Conservation (phyloP, 2,329 filamentous ascomycete species). For the Curvularia sp. region DNA sequence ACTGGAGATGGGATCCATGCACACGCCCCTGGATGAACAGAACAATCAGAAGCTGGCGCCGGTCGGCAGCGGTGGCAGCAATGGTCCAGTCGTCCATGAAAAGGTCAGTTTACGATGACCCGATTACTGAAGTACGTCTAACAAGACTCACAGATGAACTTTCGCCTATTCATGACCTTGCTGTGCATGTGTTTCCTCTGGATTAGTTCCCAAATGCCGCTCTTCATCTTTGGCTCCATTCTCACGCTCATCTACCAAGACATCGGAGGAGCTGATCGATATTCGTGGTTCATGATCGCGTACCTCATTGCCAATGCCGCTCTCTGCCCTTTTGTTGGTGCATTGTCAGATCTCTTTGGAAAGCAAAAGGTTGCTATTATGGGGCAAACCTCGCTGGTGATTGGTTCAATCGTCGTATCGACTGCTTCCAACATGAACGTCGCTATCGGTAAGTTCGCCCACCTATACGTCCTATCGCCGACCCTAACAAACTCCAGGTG, state of each 20-base stretch:
- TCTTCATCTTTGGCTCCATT: slow-evolving; percentile 57
- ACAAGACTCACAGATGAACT: slow-evolving; percentile 27
- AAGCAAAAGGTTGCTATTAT: slow-evolving; percentile 43
- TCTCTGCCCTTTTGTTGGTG: slow-evolving; percentile 69
- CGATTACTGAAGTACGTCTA: neutral
- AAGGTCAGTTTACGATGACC: slow-evolving; percentile 21
- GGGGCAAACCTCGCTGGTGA: slow-evolving; percentile 46
- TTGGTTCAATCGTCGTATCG: slow-evolving; percentile 45
- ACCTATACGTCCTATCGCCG: neutral
- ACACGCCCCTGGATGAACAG: slow-evolving; percentile 27
- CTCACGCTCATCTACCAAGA: slow-evolving; percentile 63
- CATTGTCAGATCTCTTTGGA: slow-evolving; percentile 46
- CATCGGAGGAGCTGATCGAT: slow-evolving; percentile 66
- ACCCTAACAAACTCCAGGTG: slow-evolving; percentile 26
- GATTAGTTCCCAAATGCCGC: slow-evolving; percentile 67
- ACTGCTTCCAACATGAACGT: slow-evolving; percentile 44
- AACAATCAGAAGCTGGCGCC: slow-evolving; percentile 28
- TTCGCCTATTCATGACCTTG: slow-evolving; percentile 62
- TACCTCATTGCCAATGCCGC: slow-evolving; percentile 65
- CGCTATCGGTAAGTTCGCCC: slow-evolving; percentile 33
- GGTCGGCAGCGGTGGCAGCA: slow-evolving; percentile 22
- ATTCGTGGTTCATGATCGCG: slow-evolving; percentile 62
- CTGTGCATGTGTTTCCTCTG: slow-evolving; percentile 67
- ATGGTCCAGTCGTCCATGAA: slow-evolving; percentile 34
- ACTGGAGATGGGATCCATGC: slow-evolving; percentile 26